phyloP scores from a whole-genome alignment of 805 yeast species.

The Naumovozyma castellii region DNA sequence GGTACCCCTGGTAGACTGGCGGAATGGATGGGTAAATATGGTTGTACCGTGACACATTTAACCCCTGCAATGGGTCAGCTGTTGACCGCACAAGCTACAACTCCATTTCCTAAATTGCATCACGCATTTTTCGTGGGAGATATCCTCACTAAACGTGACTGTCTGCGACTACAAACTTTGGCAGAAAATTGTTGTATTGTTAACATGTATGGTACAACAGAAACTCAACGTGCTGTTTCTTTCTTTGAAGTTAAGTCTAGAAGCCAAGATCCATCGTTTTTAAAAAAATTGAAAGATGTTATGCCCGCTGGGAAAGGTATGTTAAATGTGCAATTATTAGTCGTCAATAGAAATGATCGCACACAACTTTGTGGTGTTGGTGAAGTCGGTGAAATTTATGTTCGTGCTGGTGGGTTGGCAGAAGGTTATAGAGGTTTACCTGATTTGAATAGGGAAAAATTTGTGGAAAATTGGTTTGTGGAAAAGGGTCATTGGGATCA shows the following conservation, averaged over 20 bases:
- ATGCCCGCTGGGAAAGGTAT: slow-evolving; percentile 99
- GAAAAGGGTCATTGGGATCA: slow-evolving; percentile 53
- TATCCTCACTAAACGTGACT: slow-evolving; percentile 92
- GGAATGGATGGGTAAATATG: slow-evolving; percentile 88
- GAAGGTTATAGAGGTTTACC: slow-evolving; percentile 93
- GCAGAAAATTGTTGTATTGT: slow-evolving; percentile 86
- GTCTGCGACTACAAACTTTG: slow-evolving; percentile 81
- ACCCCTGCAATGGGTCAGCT: slow-evolving; percentile 99
- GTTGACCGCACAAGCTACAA: slow-evolving; percentile 87
- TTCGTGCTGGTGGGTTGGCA: slow-evolving; percentile 95
- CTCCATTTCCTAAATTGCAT: slow-evolving; percentile 74
- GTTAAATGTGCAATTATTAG: slow-evolving; percentile 87
- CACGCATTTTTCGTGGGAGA: slow-evolving; percentile 99
- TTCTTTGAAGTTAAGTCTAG: slow-evolving; percentile 80
- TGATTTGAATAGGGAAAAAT: slow-evolving; percentile 78
- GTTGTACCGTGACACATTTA: slow-evolving; percentile 92
- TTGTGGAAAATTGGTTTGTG: slow-evolving; percentile 85
- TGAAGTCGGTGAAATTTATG: slow-evolving; percentile 97
- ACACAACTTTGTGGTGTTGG: slow-evolving; percentile 95
- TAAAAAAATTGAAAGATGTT: slow-evolving; percentile 80
- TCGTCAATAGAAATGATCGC: slow-evolving; percentile 83
- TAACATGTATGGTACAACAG: slow-evolving; percentile 99
- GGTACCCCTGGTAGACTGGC: slow-evolving; percentile 98
- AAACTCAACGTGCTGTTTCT: slow-evolving; percentile 96
- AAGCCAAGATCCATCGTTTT: slow-evolving; percentile 55